These are phyloP conservation scores for Hura crepitans DNA, from an alignment of 441 rosid genomes.

Conservation along the genomic window DNA sequence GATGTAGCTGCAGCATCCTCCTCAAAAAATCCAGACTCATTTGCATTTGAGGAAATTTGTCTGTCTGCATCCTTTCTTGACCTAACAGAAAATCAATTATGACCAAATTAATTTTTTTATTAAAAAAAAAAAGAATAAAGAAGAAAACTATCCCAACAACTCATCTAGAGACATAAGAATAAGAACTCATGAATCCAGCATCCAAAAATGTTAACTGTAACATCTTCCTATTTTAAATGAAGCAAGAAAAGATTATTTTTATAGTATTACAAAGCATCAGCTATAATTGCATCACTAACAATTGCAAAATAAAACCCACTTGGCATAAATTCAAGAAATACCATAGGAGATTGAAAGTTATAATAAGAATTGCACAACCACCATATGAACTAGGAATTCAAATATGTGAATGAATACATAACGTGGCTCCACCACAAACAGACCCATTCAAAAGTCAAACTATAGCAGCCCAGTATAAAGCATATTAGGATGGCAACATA, in stretches of 20 bases:
- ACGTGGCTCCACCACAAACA: neutral
- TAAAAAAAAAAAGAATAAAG: conserved; percentile 4
- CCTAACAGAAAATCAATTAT: conserved; percentile 33
- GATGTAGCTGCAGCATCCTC: conserved; percentile 56
- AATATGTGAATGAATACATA: neutral
- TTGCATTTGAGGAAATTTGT: conserved; percentile 30
- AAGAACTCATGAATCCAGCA: neutral
- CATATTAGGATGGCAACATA: neutral
- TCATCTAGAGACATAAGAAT: neutral
- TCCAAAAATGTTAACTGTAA: neutral
- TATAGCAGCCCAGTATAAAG: neutral
- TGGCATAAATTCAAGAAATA: neutral
- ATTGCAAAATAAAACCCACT: neutral
- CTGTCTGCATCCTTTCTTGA: conserved; percentile 41
- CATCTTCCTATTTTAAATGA: neutral
- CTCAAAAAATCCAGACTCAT: conserved; percentile 40
- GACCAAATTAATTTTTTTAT: conserved; percentile 17
- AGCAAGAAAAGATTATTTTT: neutral
- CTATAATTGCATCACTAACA: neutral
- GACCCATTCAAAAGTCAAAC: neutral
- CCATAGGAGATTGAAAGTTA: neutral
- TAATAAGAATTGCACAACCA: neutral
- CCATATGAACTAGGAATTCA: neutral
- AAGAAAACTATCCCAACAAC: neutral
- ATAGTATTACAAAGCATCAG: neutral